Base-by-base conservation (phyloP, 768 basidiomycete genomes). In the Tylopilus subfusipes region DNA sequence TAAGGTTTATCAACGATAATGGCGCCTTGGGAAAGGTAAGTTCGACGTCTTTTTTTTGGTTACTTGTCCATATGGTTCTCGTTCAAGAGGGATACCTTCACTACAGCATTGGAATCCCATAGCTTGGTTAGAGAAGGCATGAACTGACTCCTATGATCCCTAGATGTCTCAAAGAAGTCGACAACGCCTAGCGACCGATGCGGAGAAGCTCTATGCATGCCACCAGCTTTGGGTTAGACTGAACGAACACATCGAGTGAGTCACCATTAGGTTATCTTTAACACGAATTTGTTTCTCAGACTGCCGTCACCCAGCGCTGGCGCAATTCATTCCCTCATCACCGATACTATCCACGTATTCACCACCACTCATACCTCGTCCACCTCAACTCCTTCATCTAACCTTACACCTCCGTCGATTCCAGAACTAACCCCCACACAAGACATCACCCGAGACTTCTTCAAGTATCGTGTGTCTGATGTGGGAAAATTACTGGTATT, bases 1-100 rank as follows among this genome's bases (percentile, higher is more conserved):
- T 96, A 60, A 79, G 78, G 24, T 96, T 93, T 67, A 89, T 97
- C 63, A 90, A 93, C 42, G 86, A 90, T 49, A 96, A 96, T 68
- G 85, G 81, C 0, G 86, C 86, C 6, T 74, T 95, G 33, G 75
- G 74, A 36, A 92, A 90, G 78, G 93, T 89, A 30, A 59, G 72
- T 53, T 21, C 19, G 29, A 25, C 12, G 19, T 55, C 12, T 21
- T 36, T 2, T 33, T 33, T 27, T 39, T 12, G 0, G 11, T 27
- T 40, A 42, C 21, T 46, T 25, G 36, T 24, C 27, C 30, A 27
- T 11, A 21, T 39, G 38, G 24, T 6, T 16, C 14, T 43, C 19
- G n/a, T 50, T 24, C 50, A 42, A 52, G 38, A 16, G 48, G 24
- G 34, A 18, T 18, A 14, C 24, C 0, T 18, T 44, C 33, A 21